Percentiles rank a stretch among this genome's conserved stretches.
These are phyloP conservation scores for Ogataea parapolymorpha DNA, from an alignment of 805 yeast genomes.

Conservation along the genomic window DNA sequence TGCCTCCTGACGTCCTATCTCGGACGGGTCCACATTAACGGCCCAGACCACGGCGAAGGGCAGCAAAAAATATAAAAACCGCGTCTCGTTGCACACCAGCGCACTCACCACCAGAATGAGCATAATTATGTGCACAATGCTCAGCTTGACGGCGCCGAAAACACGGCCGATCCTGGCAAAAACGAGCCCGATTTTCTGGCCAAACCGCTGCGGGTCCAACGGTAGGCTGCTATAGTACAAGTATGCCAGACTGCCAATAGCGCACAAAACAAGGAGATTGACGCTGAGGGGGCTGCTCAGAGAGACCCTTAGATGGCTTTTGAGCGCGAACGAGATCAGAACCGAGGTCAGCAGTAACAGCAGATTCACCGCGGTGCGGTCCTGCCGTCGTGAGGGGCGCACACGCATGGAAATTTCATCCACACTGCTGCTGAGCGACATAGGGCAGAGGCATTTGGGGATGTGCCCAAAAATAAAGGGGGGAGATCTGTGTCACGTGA, in stretches of 20 bases:
- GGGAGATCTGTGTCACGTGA: slow-evolving; percentile 4
- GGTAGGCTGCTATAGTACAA: slow-evolving; percentile 15
- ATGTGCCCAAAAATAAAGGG: neutral
- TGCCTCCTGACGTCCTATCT: neutral
- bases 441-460: neutral
- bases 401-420: neutral
- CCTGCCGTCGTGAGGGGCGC: slow-evolving; percentile 1
- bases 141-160: slow-evolving; percentile 8
- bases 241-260: slow-evolving; percentile 5
- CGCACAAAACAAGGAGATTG: slow-evolving; percentile 8
- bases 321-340: slow-evolving; percentile 14
- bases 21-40: slow-evolving; percentile 9
- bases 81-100: slow-evolving; percentile 11
- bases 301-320: slow-evolving; percentile 9
- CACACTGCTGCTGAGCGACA: slow-evolving; percentile 7
- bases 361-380: slow-evolving; percentile 9
- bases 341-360: slow-evolving; percentile 9
- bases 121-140: slow-evolving; percentile 11
- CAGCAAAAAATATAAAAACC: slow-evolving; percentile 11
- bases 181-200: slow-evolving; percentile 8
- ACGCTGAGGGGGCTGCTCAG: slow-evolving; percentile 10
- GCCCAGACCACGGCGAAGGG: slow-evolving; percentile 15
- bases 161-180: slow-evolving; percentile 5
- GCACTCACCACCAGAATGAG: slow-evolving; percentile 15
- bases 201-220: slow-evolving; percentile 6